These are phyloP conservation scores for Hortiboletus campestris DNA, from an alignment of 768 basidiomycete genomes.

Conservation along the genomic window DNA sequence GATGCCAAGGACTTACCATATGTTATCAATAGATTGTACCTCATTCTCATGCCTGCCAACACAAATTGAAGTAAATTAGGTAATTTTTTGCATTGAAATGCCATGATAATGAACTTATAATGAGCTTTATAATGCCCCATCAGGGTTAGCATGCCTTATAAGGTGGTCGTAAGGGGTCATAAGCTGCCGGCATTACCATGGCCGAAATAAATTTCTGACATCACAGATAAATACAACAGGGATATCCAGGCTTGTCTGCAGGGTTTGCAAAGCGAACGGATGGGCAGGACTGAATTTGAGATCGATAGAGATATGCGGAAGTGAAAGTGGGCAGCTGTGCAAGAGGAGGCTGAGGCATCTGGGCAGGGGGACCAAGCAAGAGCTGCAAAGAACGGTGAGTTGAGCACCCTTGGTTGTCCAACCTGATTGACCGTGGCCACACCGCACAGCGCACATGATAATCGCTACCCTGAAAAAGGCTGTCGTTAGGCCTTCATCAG, in stretches of 20 bases:
- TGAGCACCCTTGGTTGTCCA: not conserved
- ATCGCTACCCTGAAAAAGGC: conserved; percentile 52
- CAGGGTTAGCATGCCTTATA: no score
- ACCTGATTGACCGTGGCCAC: not conserved
- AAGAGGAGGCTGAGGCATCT: conserved; percentile 50
- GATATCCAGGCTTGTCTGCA: conserved; percentile 70
- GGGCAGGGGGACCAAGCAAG: conserved; percentile 33
- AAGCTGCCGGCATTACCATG: no score
- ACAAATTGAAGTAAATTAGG: no score
- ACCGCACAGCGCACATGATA: conserved; percentile 42
- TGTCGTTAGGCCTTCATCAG: conserved; percentile 40
- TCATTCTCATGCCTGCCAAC: no score
- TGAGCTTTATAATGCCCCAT: no score
- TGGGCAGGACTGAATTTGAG: conserved; percentile 50
- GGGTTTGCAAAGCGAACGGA: conserved; percentile 63
- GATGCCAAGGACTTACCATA: no score
- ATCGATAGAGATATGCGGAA: conserved; percentile 71
- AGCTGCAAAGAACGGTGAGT: conserved; percentile 57
- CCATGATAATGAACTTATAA: no score
- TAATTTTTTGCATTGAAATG: no score
- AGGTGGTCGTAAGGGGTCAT: no score
- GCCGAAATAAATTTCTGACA: no score
- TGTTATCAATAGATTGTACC: no score
- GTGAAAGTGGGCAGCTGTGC: conserved; percentile 70
- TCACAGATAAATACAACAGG: conserved; percentile 74